Evolutionary conservation across 805 yeast genomes (phyloP).

Genomic region (Torulaspora microellipsoides): DNA sequence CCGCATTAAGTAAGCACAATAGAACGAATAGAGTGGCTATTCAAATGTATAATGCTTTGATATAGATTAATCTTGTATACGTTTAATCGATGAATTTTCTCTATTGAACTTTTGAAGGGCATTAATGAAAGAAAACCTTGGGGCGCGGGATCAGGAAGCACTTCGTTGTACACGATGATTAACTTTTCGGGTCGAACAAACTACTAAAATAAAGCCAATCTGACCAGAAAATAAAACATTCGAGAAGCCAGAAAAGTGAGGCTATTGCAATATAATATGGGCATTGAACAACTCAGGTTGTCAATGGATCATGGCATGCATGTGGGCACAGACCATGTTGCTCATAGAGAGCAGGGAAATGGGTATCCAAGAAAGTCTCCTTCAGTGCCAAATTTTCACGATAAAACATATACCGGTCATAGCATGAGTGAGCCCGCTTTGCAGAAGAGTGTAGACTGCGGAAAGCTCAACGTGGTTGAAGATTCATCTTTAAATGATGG

Average conservation of each 20-base stretch:
- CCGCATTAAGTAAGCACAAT: not conserved
- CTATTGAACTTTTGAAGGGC: too few relatives aligned
- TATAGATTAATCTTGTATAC: too few relatives aligned
- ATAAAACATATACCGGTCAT: conserved; percentile 1
- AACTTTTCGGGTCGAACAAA: conserved; percentile 1
- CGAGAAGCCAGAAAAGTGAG: not conserved
- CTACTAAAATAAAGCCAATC: too few relatives aligned
- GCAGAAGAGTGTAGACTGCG: conserved; percentile 1
- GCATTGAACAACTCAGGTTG: conserved; percentile 11
- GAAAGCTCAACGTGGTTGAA: conserved; percentile 1
- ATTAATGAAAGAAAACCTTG: not conserved
- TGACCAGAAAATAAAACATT: too few relatives aligned
- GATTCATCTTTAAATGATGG: conserved; percentile 15
- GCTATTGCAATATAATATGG: conserved; percentile 3
- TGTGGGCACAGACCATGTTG: not conserved
- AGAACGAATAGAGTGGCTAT: too few relatives aligned
- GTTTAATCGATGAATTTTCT: too few relatives aligned
- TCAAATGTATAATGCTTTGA: too few relatives aligned
- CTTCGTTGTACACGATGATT: conserved; percentile 8
- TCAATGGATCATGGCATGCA: conserved; percentile 8
- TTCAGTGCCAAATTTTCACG: conserved; percentile 23
- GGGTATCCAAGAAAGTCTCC: conserved; percentile 18
- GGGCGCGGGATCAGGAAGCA: not conserved
- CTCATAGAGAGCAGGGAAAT: conserved; percentile 1
- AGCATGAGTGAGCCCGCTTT: conserved; percentile 13